Conservation (phyloP, 345 rosid species). For the Citrus medica region DNA sequence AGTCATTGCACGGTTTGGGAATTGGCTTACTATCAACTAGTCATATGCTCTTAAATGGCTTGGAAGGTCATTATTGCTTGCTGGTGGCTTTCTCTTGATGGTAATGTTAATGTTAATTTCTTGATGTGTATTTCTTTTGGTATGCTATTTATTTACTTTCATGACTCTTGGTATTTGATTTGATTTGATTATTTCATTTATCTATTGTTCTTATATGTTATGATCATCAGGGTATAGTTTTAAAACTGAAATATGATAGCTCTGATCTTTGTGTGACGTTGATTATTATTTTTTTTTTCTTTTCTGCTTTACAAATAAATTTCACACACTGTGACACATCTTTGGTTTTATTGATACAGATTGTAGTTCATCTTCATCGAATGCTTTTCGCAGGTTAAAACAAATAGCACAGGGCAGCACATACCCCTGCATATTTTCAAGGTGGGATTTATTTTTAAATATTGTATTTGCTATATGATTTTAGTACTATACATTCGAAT, state of each 20-base stretch:
- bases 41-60: not conserved
- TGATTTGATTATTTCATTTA: not conserved
- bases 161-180: not conserved
- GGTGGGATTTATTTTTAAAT: not conserved
- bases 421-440: not conserved
- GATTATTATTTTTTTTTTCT: too few relatives aligned
- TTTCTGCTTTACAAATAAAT: too few relatives aligned
- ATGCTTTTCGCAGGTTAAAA: too few relatives aligned
- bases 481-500: not conserved
- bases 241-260: too few relatives aligned
- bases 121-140: not conserved
- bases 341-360: too few relatives aligned
- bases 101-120: not conserved
- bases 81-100: too few relatives aligned
- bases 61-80: not conserved
- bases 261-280: too few relatives aligned
- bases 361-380: too few relatives aligned
- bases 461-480: not conserved
- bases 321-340: not conserved
- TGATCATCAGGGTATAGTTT: not conserved
- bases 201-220: not conserved
- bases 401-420: too few relatives aligned
- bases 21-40: not conserved
- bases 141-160: not conserved
- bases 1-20: not conserved